Evolutionary conservation across 2,329 filamentous ascomycete genomes (phyloP).

Genomic region (Cordyceps fumosorosea): DNA sequence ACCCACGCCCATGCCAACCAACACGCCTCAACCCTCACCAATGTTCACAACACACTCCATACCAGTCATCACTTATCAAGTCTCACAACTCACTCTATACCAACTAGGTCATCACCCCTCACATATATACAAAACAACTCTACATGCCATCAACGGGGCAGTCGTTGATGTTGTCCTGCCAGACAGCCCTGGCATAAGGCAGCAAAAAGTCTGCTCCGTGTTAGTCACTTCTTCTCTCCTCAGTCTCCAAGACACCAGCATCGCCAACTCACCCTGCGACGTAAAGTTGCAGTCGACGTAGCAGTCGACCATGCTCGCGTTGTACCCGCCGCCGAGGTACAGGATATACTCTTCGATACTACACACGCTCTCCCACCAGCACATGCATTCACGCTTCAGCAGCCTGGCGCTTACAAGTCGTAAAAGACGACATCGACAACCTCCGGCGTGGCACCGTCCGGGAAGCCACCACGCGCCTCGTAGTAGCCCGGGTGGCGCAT

Average conservation of each 20-base stretch:
- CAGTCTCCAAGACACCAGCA: neutral
- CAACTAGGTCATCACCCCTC: neutral
- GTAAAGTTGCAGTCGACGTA: conserved; percentile 35
- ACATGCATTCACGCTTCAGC: neutral
- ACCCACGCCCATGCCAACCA: too few species aligned
- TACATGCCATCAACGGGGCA: conserved; percentile 23
- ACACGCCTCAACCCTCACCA: neutral
- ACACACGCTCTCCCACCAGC: neutral
- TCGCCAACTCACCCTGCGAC: conserved; percentile 22
- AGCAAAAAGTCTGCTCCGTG: conserved; percentile 27
- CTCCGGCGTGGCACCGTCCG: conserved; percentile 34
- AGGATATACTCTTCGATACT: conserved; percentile 34
- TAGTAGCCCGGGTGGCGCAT: conserved; percentile 44
- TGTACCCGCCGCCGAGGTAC: conserved; percentile 31
- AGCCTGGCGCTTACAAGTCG: conserved; percentile 36
- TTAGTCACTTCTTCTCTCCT: conserved; percentile 11
- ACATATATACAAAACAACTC: neutral
- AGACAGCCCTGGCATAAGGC: conserved; percentile 32
- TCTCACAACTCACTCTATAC: neutral
- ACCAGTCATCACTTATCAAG: neutral
- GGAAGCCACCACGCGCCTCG: conserved; percentile 42
- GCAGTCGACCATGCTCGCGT: conserved; percentile 27
- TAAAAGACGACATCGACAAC: conserved; percentile 48
- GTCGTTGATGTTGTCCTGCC: conserved; percentile 29
- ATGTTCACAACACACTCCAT: neutral